A percentile compares a stretch with the other conserved stretches of the same genome.
Conservation (phyloP, 2,329 filamentous ascomycete species). For the Colletotrichum tofieldiae region DNA sequence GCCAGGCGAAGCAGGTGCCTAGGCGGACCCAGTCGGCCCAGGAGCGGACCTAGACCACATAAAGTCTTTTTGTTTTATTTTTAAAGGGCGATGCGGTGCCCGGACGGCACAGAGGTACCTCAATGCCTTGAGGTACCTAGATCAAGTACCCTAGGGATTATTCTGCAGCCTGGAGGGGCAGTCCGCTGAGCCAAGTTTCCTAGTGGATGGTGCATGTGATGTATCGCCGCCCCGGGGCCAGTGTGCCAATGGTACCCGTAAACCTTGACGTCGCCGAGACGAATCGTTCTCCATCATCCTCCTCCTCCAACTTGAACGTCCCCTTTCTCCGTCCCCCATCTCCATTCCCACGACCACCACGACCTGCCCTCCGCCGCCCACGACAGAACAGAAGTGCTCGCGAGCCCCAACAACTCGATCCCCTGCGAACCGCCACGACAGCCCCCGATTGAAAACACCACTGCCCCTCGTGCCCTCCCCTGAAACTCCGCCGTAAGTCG, state of each 20-base stretch:
- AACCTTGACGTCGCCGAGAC: conserved; percentile 40
- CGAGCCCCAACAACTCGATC: conserved; percentile 1
- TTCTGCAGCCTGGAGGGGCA: conserved; percentile 38
- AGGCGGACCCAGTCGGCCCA: background rate
- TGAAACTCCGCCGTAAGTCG: conserved; percentile 38
- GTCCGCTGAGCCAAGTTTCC: conserved; percentile 21
- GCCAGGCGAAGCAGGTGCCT: background rate
- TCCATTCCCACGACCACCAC: conserved; percentile 16
- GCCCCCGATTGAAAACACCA: background rate
- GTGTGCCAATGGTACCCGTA: conserved; percentile 17
- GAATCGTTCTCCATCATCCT: conserved; percentile 30
- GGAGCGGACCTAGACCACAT: background rate
- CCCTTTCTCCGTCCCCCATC: conserved; percentile 34
- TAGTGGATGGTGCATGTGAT: conserved; percentile 37
- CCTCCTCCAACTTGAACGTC: conserved; percentile 18
- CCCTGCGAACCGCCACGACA: background rate
- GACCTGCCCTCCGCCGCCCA: conserved; percentile 1
- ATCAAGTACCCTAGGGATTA: background rate
- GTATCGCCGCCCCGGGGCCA: conserved; percentile 26
- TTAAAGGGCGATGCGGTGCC: background rate
- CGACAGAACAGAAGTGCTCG: conserved; percentile 1
- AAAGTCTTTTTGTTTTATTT: background rate
- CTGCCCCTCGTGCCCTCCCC: conserved; percentile 11
- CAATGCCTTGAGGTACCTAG: conserved; percentile 14
- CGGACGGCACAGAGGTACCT: conserved; percentile 3